These are phyloP conservation scores for Quillaja saponaria DNA, from an alignment of 306 rosid species.

Conservation along the genomic window DNA sequence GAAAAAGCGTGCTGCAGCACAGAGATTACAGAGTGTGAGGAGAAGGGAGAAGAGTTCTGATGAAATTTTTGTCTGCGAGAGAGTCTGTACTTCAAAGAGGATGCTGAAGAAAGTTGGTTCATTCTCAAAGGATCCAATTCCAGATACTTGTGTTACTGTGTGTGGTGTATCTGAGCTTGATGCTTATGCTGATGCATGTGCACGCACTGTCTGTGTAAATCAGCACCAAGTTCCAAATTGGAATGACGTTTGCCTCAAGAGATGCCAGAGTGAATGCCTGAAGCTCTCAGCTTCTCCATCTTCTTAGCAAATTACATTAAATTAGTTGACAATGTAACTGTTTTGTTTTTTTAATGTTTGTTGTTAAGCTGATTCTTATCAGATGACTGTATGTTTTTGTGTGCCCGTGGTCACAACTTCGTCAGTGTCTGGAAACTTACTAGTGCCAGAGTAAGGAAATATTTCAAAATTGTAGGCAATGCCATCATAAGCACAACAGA, in stretches of 20 bases:
- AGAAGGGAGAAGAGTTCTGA: constrained; percentile 93
- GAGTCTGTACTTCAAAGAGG: constrained; percentile 92
- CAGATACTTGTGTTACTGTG: constrained; percentile 92
- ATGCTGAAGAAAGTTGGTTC: constrained; percentile 89
- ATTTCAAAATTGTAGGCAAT: too few species aligned
- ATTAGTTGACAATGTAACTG: too few species aligned
- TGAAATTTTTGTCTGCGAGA: constrained; percentile 87
- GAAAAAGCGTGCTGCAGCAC: constrained; percentile 67
- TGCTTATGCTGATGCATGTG: constrained; percentile 93
- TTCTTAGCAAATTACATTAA: constrained; percentile 40
- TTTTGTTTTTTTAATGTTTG: too few species aligned
- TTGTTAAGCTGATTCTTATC: too few species aligned
- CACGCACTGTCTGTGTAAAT: constrained; percentile 89
- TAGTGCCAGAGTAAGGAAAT: too few species aligned
- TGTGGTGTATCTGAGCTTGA: constrained; percentile 92
- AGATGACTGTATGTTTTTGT: too few species aligned
- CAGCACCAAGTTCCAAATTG: constrained; percentile 94
- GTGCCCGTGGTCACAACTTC: too few species aligned
- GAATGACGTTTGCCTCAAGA: constrained; percentile 84
- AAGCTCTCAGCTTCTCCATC: constrained; percentile 69
- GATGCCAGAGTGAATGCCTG: constrained; percentile 95
- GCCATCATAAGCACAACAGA: too few species aligned
- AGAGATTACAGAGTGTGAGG: constrained; percentile 61
- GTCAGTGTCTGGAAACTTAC: too few species aligned
- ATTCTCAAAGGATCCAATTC: constrained; percentile 92